Evolutionary conservation across 208 protist species (phyloP).

Genomic region (Acanthamoeba divionensis): DNA sequence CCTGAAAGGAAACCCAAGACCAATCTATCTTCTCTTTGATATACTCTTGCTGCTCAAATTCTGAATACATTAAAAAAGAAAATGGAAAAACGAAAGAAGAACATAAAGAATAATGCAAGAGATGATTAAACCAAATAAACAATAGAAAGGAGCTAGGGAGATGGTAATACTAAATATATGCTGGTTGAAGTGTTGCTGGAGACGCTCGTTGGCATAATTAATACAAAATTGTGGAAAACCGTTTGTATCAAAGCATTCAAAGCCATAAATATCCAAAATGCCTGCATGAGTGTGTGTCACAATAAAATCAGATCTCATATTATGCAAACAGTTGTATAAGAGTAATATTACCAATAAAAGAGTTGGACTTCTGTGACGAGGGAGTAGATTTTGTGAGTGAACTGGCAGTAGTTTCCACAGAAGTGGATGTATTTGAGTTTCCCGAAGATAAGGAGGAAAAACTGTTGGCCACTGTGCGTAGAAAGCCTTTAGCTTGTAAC

Average conservation of each 20-base stretch:
- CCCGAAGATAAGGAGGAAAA: too few relatives aligned
- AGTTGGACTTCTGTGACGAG: too few relatives aligned
- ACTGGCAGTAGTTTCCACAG: too few relatives aligned
- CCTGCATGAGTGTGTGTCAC: too few relatives aligned
- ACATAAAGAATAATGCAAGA: too few relatives aligned
- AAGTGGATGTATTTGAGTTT: too few relatives aligned
- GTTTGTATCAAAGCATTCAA: slow-evolving; percentile 91
- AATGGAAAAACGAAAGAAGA: background rate
- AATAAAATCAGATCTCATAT: too few relatives aligned
- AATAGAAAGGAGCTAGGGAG: slow-evolving; percentile 91
- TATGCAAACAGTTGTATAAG: too few relatives aligned
- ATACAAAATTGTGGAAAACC: slow-evolving; percentile 93
- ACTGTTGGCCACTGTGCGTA: too few relatives aligned
- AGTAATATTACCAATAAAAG: too few relatives aligned
- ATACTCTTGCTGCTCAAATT: slow-evolving; percentile 71
- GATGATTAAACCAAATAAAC: slow-evolving; percentile 85
- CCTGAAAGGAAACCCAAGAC: slow-evolving; percentile 76
- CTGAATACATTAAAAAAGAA: background rate
- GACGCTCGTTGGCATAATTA: slow-evolving; percentile 98
- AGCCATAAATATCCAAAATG: slow-evolving; percentile 92
- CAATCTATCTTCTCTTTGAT: slow-evolving; percentile 73
- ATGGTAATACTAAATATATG: slow-evolving; percentile 85
- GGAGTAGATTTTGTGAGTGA: too few relatives aligned
- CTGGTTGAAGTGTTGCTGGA: slow-evolving; percentile 89
- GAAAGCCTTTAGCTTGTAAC: too few relatives aligned